Percentiles rank a stretch among this genome's conserved stretches.
phyloP scores from a whole-genome alignment of 306 rosid genomes.

The Astragalus membranaceus region DNA sequence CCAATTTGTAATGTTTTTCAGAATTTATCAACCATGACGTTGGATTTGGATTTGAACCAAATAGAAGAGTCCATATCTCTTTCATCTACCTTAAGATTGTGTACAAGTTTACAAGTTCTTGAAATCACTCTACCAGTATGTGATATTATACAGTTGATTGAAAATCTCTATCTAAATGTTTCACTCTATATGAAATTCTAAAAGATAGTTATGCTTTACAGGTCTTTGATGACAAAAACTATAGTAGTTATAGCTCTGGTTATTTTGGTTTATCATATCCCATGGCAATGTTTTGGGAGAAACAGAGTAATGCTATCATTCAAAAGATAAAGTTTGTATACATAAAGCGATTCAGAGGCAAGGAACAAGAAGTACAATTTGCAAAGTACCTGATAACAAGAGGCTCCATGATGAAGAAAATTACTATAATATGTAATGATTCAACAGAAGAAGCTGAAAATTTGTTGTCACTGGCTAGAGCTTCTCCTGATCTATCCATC shows the following conservation, averaged over 20 bases:
- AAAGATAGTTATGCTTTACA: neutral
- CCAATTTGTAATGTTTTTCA: neutral
- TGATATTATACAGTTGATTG: neutral
- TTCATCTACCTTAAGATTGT: neutral
- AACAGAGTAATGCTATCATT: neutral
- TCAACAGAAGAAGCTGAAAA: neutral
- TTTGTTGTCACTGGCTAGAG: neutral
- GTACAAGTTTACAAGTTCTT: neutral
- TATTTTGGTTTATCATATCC: neutral
- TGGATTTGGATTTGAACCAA: conserved; percentile 8
- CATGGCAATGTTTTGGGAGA: neutral
- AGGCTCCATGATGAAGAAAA: neutral
- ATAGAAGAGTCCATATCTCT: neutral
- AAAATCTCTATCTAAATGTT: neutral
- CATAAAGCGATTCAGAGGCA: neutral
- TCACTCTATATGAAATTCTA: neutral
- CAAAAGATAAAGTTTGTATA: conserved; percentile 10
- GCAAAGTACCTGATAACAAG: neutral
- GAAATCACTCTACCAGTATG: conserved; percentile 12
- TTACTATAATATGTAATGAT: neutral
- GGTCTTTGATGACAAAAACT: neutral
- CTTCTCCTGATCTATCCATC: neutral
- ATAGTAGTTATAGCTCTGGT: neutral
- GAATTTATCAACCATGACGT: neutral
- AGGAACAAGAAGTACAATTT: conserved; percentile 11